These are phyloP conservation scores for Capsicum pubescens DNA, from an alignment of 257 asterid genomes.

Conservation along the genomic window DNA sequence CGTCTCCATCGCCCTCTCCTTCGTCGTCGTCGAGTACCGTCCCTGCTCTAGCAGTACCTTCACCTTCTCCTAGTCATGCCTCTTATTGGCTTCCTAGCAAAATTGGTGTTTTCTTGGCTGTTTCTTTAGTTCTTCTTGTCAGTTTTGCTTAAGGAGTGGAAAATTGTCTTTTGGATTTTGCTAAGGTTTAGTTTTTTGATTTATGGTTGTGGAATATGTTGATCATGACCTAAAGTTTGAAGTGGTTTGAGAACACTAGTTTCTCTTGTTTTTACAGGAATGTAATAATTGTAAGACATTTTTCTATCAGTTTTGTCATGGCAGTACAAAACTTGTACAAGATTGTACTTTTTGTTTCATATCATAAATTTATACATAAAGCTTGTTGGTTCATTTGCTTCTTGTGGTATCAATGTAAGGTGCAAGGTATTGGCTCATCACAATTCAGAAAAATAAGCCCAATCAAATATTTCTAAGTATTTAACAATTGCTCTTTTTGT, in stretches of 20 bases:
- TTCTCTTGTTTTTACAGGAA: not conserved
- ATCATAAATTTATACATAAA: not conserved
- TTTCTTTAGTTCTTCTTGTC: conserved; percentile 32
- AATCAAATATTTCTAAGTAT: conserved; percentile 2
- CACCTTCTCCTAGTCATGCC: conserved; percentile 63
- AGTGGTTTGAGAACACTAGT: not conserved
- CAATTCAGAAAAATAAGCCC: too few relatives aligned
- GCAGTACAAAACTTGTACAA: conserved; percentile 12
- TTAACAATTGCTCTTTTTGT: not conserved
- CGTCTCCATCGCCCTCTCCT: conserved; percentile 52
- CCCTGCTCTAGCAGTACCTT: conserved; percentile 48
- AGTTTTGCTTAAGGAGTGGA: conserved; percentile 21
- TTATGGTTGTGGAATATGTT: conserved; percentile 34
- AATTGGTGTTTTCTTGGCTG: conserved; percentile 31
- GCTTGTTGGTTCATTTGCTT: not conserved
- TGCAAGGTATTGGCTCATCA: too few relatives aligned
- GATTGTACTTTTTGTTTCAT: not conserved
- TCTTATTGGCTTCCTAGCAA: conserved; percentile 25
- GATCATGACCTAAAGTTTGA: conserved; percentile 32
- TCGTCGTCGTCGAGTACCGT: conserved; percentile 35
- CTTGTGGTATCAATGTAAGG: not conserved
- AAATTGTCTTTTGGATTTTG: not conserved
- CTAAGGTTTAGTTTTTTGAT: conserved; percentile 5
- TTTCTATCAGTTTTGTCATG: conserved; percentile 44
- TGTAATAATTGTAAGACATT: conserved; percentile 41